phyloP scores from a whole-genome alignment of 352 stramenopile species.

The Elongisporangium senticosum region DNA sequence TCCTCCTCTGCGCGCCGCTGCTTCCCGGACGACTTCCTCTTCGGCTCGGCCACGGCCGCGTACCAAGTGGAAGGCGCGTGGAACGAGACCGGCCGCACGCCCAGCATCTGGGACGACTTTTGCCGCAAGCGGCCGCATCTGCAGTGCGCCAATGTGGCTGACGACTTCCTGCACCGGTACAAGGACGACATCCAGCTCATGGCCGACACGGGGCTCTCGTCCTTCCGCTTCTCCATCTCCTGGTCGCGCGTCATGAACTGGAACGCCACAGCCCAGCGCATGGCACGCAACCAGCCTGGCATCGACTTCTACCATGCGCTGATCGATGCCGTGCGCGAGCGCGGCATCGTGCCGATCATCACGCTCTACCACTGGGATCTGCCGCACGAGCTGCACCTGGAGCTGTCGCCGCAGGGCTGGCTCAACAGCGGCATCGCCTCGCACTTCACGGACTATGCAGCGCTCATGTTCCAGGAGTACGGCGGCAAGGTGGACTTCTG shows the following conservation, averaged over 20 bases:
- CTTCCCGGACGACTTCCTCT: constrained; percentile 27
- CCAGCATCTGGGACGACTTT: constrained; percentile 21
- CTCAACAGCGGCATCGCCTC: constrained; percentile 53
- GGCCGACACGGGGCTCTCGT: constrained; percentile 77
- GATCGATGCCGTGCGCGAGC: constrained; percentile 16
- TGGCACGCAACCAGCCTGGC: constrained; percentile 16
- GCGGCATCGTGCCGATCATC: constrained; percentile 16
- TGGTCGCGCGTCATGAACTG: constrained; percentile 30
- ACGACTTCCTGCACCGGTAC: constrained; percentile 86
- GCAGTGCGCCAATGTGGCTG: constrained; percentile 75
- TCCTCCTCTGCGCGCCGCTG: constrained; percentile 10
- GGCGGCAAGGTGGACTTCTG: constrained; percentile 90
- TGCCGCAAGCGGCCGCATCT: constrained; percentile 25
- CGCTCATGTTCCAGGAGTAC: constrained; percentile 88
- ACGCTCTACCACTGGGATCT: constrained; percentile 22
- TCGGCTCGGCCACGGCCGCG: constrained; percentile 17
- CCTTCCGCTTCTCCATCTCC: constrained; percentile 65
- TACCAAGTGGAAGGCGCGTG: constrained; percentile 17
- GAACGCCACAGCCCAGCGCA: constrained; percentile 9
- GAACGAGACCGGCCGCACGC: constrained; percentile 16
- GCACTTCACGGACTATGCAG: constrained; percentile 85
- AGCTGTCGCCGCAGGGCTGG: constrained; percentile 68
- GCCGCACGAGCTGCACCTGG: constrained; percentile 66
- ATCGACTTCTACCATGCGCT: constrained; percentile 26
- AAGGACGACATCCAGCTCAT: constrained; percentile 84